A percentile compares a stretch with the other conserved stretches of the same genome.
These are phyloP conservation scores for Jimgerdemannia lactiflua DNA, from an alignment of 192 early-diverging fungal species.

Conservation along the genomic window DNA sequence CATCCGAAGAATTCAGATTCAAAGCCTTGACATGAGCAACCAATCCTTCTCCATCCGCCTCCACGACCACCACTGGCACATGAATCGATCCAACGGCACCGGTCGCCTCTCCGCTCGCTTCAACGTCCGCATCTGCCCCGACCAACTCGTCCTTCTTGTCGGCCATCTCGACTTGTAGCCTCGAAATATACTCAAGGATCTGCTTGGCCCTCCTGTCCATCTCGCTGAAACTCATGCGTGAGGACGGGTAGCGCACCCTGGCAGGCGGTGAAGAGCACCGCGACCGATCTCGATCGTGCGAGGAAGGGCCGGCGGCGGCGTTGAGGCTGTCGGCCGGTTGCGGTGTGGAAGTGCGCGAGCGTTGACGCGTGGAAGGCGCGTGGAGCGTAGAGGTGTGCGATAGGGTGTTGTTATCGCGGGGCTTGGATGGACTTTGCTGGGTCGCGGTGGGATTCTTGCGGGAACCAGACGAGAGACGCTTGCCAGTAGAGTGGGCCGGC, in stretches of 20 bases:
- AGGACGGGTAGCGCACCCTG: slow-evolving; percentile 47
- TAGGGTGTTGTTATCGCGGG: background rate
- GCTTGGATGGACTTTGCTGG: background rate
- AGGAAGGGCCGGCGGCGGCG: background rate
- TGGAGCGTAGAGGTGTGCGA: background rate
- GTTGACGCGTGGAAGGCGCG: background rate
- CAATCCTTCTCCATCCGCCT: background rate
- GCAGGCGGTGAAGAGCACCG: slow-evolving; percentile 32
- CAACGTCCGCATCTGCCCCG: background rate
- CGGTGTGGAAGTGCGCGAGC: slow-evolving; percentile 20
- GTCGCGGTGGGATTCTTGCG: background rate
- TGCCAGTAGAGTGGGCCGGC: background rate
- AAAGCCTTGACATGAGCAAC: background rate
- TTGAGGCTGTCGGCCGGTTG: slow-evolving; percentile 3
- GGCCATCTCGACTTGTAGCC: slow-evolving; percentile 42
- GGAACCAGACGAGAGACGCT: background rate
- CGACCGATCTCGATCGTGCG: background rate
- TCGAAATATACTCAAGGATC: slow-evolving; percentile 55
- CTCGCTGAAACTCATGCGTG: slow-evolving; percentile 51
- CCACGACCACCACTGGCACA: background rate
- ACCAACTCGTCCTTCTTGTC: slow-evolving; percentile 8
- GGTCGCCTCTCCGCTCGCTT: background rate
- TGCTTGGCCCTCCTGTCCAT: slow-evolving; percentile 67
- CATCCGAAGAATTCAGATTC: too few relatives aligned
- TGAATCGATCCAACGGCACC: background rate